phyloP scores from a whole-genome alignment of 2,329 filamentous ascomycete genomes.

The Coniochaeta ligniaria region DNA sequence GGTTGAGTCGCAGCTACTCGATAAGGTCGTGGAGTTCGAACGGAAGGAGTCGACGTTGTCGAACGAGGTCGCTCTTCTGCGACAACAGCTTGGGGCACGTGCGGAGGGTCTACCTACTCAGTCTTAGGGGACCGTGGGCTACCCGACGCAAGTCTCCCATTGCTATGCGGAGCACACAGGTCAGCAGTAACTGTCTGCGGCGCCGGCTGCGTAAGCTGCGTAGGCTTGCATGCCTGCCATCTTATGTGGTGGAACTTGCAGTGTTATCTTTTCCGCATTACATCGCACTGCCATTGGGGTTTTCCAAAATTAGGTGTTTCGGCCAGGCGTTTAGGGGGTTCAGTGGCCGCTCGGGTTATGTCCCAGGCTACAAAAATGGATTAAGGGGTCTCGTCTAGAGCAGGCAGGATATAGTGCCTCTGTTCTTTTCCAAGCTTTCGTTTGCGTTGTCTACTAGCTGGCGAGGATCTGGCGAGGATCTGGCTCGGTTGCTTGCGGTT shows the following conservation, averaged over 20 bases:
- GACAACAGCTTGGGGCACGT: slow-evolving; percentile 8
- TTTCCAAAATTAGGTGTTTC: neutral
- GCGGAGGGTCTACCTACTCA: neutral
- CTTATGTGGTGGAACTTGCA: neutral
- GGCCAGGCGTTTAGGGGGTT: neutral
- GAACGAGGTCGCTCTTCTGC: slow-evolving; percentile 12
- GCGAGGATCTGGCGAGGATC: neutral
- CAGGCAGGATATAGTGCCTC: neutral
- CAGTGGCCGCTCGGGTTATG: neutral
- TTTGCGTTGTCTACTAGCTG: neutral
- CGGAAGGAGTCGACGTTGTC: slow-evolving; percentile 12
- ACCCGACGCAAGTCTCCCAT: neutral
- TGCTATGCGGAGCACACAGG: neutral
- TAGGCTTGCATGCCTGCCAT: neutral
- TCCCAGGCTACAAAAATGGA: neutral
- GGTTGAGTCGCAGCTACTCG: slow-evolving; percentile 12
- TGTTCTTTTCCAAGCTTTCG: neutral
- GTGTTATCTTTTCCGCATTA: neutral
- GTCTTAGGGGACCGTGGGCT: neutral
- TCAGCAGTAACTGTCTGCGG: neutral
- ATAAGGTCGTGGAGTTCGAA: slow-evolving; percentile 14
- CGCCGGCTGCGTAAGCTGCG: neutral
- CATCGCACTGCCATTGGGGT: neutral
- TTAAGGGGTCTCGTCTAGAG: neutral
- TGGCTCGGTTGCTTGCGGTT: neutral